Evolutionary conservation across 805 yeast species (phyloP).

Genomic region (Candida parachauliodes): DNA sequence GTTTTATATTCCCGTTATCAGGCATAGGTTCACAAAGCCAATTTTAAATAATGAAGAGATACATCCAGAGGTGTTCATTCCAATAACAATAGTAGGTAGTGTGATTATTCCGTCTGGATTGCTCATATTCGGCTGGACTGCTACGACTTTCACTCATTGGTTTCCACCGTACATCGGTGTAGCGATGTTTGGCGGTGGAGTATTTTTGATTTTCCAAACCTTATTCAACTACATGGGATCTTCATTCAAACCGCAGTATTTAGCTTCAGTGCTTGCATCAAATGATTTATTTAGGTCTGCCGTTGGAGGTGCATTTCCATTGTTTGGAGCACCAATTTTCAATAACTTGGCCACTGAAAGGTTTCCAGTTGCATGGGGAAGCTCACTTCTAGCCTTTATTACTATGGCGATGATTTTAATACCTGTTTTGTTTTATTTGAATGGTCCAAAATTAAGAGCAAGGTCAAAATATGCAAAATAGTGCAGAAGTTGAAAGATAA

Average conservation of each 20-base stretch:
- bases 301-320: conserved; percentile 47
- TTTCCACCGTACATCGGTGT: conserved; percentile 45
- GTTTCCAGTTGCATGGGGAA: conserved; percentile 50
- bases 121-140: conserved; percentile 49
- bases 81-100: conserved; percentile 32
- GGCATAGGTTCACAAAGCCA: conserved; percentile 19
- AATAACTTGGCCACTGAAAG: conserved; percentile 44
- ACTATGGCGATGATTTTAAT: conserved; percentile 41
- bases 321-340: conserved; percentile 62
- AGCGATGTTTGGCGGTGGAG: conserved; percentile 35
- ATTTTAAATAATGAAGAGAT: conserved; percentile 14
- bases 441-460: conserved; percentile 45
- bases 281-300: conserved; percentile 48
- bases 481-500: no score
- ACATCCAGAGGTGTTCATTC: conserved; percentile 38
- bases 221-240: conserved; percentile 46
- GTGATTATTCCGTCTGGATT: conserved; percentile 33
- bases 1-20: conserved; percentile 22
- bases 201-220: conserved; percentile 48
- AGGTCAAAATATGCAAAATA: conserved; percentile 34
- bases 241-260: conserved; percentile 40
- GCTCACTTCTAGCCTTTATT: conserved; percentile 43
- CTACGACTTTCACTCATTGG: conserved; percentile 43
- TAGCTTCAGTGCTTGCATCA: conserved; percentile 58
- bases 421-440: conserved; percentile 43